Evolutionary conservation across 768 basidiomycete species (phyloP).

Genomic region (Russula olivacea): DNA sequence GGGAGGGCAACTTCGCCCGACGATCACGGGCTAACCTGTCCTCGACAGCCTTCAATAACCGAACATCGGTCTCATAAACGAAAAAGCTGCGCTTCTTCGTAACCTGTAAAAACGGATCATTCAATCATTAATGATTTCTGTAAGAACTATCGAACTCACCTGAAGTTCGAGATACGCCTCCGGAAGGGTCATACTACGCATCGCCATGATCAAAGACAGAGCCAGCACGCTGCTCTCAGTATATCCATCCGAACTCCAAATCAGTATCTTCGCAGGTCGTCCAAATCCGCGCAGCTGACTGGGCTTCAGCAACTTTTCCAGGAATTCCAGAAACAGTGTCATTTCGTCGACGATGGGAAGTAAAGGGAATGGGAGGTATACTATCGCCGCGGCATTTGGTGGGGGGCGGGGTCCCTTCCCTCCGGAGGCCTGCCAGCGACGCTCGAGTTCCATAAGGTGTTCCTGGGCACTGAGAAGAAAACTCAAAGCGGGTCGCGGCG

Average conservation of each 20-base stretch:
- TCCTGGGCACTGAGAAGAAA: constrained; percentile 73
- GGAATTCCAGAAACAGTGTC: constrained; percentile 58
- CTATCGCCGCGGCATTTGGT: constrained; percentile 62
- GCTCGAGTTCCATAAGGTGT: constrained; percentile 60
- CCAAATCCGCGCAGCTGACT: constrained; percentile 25
- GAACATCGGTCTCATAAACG: constrained; percentile 79
- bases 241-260: constrained; percentile 85
- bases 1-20: constrained; percentile 10
- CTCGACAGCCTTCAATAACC: constrained; percentile 67
- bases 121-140: background rate
- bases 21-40: constrained; percentile 36
- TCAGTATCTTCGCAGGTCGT: constrained; percentile 63
- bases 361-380: constrained; percentile 72
- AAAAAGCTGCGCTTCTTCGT: constrained; percentile 80
- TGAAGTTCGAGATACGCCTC: constrained; percentile 94
- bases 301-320: constrained; percentile 60
- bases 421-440: constrained; percentile 41
- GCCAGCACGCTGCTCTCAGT: constrained; percentile 90
- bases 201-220: constrained; percentile 78
- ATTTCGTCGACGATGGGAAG: constrained; percentile 52
- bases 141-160: constrained; percentile 27
- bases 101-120: constrained; percentile 31
- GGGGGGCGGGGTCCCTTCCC: constrained; percentile 55
- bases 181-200: constrained; percentile 59
- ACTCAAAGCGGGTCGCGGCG: constrained; percentile 61